Evolutionary conservation across 2,329 filamentous ascomycete genomes (phyloP).

Genomic region (Fusarium multiceps): DNA sequence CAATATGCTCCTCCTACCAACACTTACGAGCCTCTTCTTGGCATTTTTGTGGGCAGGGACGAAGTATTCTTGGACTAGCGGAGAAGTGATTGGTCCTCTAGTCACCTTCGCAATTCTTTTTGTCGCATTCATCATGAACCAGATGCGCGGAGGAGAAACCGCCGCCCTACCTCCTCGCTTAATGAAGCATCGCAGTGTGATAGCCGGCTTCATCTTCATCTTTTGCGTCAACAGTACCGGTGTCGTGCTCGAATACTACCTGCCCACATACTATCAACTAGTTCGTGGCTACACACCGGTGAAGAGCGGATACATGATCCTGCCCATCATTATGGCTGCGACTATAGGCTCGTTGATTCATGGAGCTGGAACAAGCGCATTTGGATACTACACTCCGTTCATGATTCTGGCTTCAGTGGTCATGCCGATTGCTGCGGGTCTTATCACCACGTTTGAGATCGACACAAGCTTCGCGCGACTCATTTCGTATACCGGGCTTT

Average conservation of each 20-base stretch:
- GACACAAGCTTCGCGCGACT: slow-evolving; percentile 12
- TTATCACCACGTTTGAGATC: slow-evolving; percentile 17
- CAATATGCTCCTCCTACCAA: slow-evolving; percentile 42
- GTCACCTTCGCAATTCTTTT: not conserved
- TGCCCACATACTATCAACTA: slow-evolving; percentile 57
- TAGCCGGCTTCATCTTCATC: slow-evolving; percentile 48
- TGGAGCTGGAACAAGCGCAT: slow-evolving; percentile 13
- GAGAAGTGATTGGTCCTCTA: slow-evolving; percentile 47
- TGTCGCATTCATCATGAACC: not conserved
- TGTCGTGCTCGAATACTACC: slow-evolving; percentile 49
- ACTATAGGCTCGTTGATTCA: slow-evolving; percentile 22
- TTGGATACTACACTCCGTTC: slow-evolving; percentile 27
- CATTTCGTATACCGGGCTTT: slow-evolving; percentile 12
- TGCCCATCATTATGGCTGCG: slow-evolving; percentile 30
- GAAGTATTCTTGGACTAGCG: slow-evolving; percentile 44
- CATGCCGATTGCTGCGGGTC: slow-evolving; percentile 11
- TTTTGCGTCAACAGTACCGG: slow-evolving; percentile 52
- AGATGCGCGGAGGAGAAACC: slow-evolving; percentile 1
- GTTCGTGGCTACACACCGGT: slow-evolving; percentile 53
- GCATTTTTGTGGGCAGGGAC: slow-evolving; percentile 60
- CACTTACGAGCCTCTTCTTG: slow-evolving; percentile 58
- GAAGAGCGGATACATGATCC: slow-evolving; percentile 44
- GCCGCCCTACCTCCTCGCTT: slow-evolving; percentile 58
- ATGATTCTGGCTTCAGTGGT: slow-evolving; percentile 25
- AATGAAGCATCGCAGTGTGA: slow-evolving; percentile 53